Evolutionary conservation across 345 rosid species (phyloP), one percentile per base, ranked within the genome.

Genomic region (Rhodamnia argentea): DNA sequence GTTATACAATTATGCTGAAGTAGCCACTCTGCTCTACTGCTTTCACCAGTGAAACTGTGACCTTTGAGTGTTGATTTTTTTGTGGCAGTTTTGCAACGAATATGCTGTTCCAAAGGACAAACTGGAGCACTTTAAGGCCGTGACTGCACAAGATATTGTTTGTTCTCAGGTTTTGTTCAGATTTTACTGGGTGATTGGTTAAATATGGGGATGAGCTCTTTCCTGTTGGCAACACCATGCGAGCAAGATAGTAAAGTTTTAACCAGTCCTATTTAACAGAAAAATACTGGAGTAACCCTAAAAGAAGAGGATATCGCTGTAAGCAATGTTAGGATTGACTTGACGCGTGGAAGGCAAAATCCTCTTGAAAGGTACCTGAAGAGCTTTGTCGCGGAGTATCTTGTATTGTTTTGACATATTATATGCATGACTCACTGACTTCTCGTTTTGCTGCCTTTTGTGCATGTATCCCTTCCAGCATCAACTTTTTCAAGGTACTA

Each of bases 61-160:
- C 15, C 29, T 53, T 53, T 51, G 26, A 56, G 84, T 83, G 5
- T 56, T 81, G 52, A 14, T 37, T 47, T 42, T n/a, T 83, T 20
- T 83, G 56, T 89, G 88, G 88, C 98, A 97, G 99, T 97, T 96
- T 87, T 97, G 99, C 89, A 97, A 96, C 86, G 99, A 96, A 89
- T 97, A 93, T 88, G 92, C 99, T 32, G 98, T 97, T 90, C 98
- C 99, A 7, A 97, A 92, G 90, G 96, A 96, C 86, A 91, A 92
- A 82, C 42, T 95, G 64, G 99, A 94, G 82, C 89, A 97, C 89
- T 97, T 95, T 92, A 95, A 92, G 90, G 88, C 93, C 37, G 96
- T 96, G 54, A 95, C 98, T 44, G 92, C 98, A 6, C 93, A 93
- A 87, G 99, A 97, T 86, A 97, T 97, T 88, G 92, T 94, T 89